Evolutionary conservation across 202 grass and related monocot genomes (phyloP), one percentile per base, ranked within the genome.

Genomic region (Schoenoplectus tabernaemontani): DNA sequence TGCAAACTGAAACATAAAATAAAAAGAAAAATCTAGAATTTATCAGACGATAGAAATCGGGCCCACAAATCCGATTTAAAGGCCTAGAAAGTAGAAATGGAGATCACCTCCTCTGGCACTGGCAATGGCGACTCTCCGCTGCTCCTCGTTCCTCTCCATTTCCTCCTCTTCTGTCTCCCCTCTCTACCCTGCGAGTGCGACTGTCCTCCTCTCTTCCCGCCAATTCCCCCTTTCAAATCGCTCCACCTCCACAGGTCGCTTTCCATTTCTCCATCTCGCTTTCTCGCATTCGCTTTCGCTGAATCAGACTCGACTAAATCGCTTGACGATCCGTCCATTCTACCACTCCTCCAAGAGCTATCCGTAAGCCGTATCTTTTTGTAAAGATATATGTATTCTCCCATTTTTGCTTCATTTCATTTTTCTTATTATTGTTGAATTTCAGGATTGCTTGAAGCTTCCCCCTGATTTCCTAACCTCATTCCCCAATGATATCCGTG

Each of bases 401-500:
- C n/a, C n/a, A n/a, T n/a, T n/a, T n/a, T n/a, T n/a, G n/a, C n/a
- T n/a, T n/a, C n/a, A n/a, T n/a, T 64, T 13, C 1, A 17, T 15
- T 39, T 79, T 39, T 71, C 2, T 57, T 39, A 1, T 20, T 56
- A 26, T 54, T 50, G 11, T 48, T 82, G 20, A 38, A 38, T 75
- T 76, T 46, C 44, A 93, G 91, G 88, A 86, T 84, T 84, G 84
- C 66, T 78, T 93, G 78, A 59, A 77, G 51, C 88, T 93, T 17
- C 88, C 88, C 6, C 61, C 91, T 57, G 89, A 93, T 83, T 93
- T 86, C 81, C 22, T 88, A 5, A 90, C 86, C 16, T 82, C 82
- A 9, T 86, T 93, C 37, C 91, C 89, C 19, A 76, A 83, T 12
- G 89, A 94, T 84, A 89, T 97, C 36, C 94, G 89, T 20, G 80